Evolutionary conservation across 2,329 filamentous ascomycete species (phyloP), one percentile per base, ranked within the genome.

Genomic region (Aspergillus proliferans): DNA sequence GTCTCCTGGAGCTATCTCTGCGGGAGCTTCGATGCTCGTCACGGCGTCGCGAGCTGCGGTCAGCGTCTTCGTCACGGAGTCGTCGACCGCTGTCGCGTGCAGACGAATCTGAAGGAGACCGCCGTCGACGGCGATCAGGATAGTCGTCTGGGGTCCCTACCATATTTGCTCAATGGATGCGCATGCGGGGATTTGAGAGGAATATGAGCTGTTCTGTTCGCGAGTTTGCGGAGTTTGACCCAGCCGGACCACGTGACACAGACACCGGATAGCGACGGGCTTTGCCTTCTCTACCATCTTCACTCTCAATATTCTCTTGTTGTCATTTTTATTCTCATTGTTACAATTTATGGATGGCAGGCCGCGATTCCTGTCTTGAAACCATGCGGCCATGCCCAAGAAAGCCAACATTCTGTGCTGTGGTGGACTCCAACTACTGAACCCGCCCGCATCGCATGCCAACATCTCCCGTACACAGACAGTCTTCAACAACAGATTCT

Each of bases 341-440:
- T 6, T 19, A 21, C 38, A 18, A 18, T 22, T 21, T 40, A 40
- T 10, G 38, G 18, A 40, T 40, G 38, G 19, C 38, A 40, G 38
- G 19, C 18, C 38, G 49, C 54, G 50, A 53, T 58, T 53, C 56
- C 52, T 57, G 48, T 26, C 38, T 50, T 39, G 56, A 60, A 63
- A 58, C 47, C 52, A 71, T 71, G 67, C 60, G 58, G 64, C 57
- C 57, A 77, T 78, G 73, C 64, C 76, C 49, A 78, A 72, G 65
- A 77, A 74, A 59, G 56, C 69, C 26, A 66, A 62, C 39, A 36
- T 71, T n/a, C 54, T 73, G 21, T 66, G 65, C 50, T 68, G 64
- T 54, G 62, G 63, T 52, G 64, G 69, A 52, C 56, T 72, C 41
- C 68, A 70, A 54, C 50, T 66, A 52, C 55, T 68, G 58, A 59